A percentile compares a stretch with the other conserved stretches of the same genome.
phyloP scores from a whole-genome alignment of 305 asterid species.

The Striga hermonthica region DNA sequence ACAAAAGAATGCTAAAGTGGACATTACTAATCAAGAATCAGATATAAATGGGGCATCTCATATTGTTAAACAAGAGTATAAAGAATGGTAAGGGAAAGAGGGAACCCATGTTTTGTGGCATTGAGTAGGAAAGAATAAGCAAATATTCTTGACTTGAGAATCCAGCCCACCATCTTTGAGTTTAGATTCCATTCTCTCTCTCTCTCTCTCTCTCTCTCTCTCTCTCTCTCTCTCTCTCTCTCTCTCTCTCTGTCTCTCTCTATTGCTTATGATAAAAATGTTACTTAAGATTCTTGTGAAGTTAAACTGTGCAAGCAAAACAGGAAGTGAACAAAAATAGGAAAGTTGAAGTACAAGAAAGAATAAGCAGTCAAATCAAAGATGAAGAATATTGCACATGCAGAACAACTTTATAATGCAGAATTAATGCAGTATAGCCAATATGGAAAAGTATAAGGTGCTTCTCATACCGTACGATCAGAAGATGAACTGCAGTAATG shows the following conservation, averaged over 20 bases:
- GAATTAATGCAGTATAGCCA: slow-evolving; percentile 20
- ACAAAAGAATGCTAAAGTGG: neutral
- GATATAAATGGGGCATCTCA: slow-evolving; percentile 30
- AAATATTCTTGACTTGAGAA: slow-evolving; percentile 75
- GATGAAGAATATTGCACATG: slow-evolving; percentile 44
- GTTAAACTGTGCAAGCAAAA: slow-evolving; percentile 34
- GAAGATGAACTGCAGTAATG: slow-evolving; percentile 33
- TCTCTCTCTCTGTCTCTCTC: slow-evolving; percentile 30
- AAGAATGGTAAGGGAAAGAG: slow-evolving; percentile 34
- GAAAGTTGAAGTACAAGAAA: slow-evolving; percentile 43
- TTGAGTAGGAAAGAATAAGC: slow-evolving; percentile 33
- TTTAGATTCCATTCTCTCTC: slow-evolving; percentile 60
- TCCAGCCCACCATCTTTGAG: slow-evolving; percentile 53
- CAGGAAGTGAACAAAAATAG: slow-evolving; percentile 33
- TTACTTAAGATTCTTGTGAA: slow-evolving; percentile 32
- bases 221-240: slow-evolving; percentile 42
- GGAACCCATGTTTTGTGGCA: slow-evolving; percentile 8
- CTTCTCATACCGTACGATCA: slow-evolving; percentile 30
- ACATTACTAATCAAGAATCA: slow-evolving; percentile 25
- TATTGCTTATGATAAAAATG: slow-evolving; percentile 32
- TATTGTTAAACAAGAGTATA: slow-evolving; percentile 36
- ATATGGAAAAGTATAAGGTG: slow-evolving; percentile 31
- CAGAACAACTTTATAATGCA: slow-evolving; percentile 26
- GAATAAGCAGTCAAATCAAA: slow-evolving; percentile 37
- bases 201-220: slow-evolving; percentile 41